These are phyloP conservation scores for Aspergillus sclerotialis DNA, from an alignment of 2,329 filamentous ascomycete genomes.

Conservation along the genomic window DNA sequence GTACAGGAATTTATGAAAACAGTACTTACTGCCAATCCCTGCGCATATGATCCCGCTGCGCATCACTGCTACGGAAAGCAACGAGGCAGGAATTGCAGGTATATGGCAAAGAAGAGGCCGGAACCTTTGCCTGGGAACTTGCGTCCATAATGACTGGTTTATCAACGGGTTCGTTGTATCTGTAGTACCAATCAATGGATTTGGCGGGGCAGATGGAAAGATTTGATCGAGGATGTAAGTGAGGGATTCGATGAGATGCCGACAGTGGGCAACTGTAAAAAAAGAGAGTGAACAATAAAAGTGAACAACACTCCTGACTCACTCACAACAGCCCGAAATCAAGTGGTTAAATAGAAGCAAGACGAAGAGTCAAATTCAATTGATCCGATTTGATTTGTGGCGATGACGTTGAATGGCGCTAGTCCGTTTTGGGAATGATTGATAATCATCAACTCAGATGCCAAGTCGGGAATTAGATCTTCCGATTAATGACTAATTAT, in stretches of 20 bases:
- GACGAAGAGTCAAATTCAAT: too few species aligned
- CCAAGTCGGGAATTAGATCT: background rate
- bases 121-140: slow-evolving; percentile 17
- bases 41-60: slow-evolving; percentile 94
- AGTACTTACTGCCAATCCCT: slow-evolving; percentile 90
- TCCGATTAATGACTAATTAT: background rate
- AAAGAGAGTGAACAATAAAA: too few species aligned
- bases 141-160: slow-evolving; percentile 16
- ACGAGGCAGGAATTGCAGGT: slow-evolving; percentile 98
- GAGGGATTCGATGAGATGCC: background rate
- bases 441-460: too few species aligned
- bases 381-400: slow-evolving; percentile 11
- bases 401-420: slow-evolving; percentile 13
- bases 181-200: background rate
- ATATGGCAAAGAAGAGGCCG: slow-evolving; percentile 65
- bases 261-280: background rate
- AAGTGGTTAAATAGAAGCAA: too few species aligned
- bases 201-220: background rate
- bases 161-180: background rate
- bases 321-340: background rate
- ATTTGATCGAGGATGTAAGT: background rate
- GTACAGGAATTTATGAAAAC: slow-evolving; percentile 3
- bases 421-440: background rate
- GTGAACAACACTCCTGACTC: background rate
- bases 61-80: slow-evolving; percentile 86